phyloP scores from a whole-genome alignment of 1,284 basidiomycete genomes.

The Apiotrichum laibachii region DNA sequence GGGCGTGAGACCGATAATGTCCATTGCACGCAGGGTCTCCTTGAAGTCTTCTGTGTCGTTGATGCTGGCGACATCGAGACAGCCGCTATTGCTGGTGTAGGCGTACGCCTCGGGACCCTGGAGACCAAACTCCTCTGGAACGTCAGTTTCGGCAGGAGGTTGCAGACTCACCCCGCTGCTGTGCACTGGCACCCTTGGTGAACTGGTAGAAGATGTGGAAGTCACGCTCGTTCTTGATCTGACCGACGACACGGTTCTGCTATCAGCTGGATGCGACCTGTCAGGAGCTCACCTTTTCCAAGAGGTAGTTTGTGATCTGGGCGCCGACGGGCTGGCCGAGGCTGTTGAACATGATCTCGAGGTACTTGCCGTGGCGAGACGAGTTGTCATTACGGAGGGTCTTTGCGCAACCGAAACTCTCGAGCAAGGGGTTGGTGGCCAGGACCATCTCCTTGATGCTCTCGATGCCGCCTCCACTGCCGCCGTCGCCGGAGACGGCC shows the following conservation, averaged over 20 bases:
- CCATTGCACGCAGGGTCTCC: constrained; percentile 92
- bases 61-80: constrained; percentile 87
- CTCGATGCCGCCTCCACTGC: constrained; percentile 67
- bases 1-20: constrained; percentile 77
- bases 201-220: constrained; percentile 99
- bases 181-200: constrained; percentile 87
- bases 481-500: constrained; percentile 76
- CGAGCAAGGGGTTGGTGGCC: constrained; percentile 94
- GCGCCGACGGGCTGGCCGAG: constrained; percentile 93
- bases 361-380: constrained; percentile 97
- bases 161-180: constrained; percentile 68
- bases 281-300: constrained; percentile 68
- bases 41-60: constrained; percentile 83
- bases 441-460: constrained; percentile 99
- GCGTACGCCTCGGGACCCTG: constrained; percentile 95
- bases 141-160: neutral
- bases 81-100: constrained; percentile 88
- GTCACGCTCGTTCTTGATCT: constrained; percentile 93
- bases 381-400: constrained; percentile 98
- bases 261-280: constrained; percentile 11
- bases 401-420: constrained; percentile 99
- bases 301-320: constrained; percentile 96
- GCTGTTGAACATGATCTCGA: constrained; percentile 98
- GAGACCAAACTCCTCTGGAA: constrained; percentile 84
- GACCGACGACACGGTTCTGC: constrained; percentile 85